These are phyloP conservation scores for Flammula alnicola DNA, from an alignment of 1,284 basidiomycete genomes.

Conservation along the genomic window DNA sequence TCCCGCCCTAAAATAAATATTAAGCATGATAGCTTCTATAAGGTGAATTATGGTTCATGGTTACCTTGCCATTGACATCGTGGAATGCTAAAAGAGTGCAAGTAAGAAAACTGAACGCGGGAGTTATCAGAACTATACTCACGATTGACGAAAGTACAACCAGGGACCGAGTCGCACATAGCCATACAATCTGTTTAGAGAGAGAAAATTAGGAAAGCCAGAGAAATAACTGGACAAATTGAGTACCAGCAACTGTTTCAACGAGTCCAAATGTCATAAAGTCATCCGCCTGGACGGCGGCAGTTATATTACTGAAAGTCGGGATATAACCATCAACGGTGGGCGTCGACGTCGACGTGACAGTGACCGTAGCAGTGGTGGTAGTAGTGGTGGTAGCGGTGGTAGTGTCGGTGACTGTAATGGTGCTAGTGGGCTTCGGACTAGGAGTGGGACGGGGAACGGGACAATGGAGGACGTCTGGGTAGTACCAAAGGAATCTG, in stretches of 20 bases:
- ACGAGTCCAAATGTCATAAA: constrained; percentile 39
- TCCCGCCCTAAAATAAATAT: constrained; percentile 29
- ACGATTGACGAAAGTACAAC: constrained; percentile 39
- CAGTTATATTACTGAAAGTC: constrained; percentile 34
- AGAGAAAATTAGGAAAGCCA: neutral
- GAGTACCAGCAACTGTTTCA: constrained; percentile 34
- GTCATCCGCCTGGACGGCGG: constrained; percentile 34
- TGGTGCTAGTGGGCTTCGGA: constrained; percentile 4
- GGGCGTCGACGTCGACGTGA: constrained; percentile 18
- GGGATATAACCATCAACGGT: constrained; percentile 29
- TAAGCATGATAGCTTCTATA: neutral
- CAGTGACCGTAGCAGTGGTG: constrained; percentile 9
- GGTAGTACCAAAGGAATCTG: constrained; percentile 35
- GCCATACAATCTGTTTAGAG: constrained; percentile 32
- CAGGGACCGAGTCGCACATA: constrained; percentile 36
- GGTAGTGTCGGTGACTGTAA: neutral
- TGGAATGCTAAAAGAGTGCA: constrained; percentile 30
- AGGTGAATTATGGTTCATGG: neutral
- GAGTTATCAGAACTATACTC: constrained; percentile 9
- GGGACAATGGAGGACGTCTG: constrained; percentile 17
- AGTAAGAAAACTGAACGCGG: neutral
- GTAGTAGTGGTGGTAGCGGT: constrained; percentile 8
- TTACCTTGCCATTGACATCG: constrained; percentile 38
- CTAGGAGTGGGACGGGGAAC: constrained; percentile 18
- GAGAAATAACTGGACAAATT: neutral